Conservation (phyloP, 2,329 filamentous ascomycete species). For the Neopestalotiopsis sp. region DNA sequence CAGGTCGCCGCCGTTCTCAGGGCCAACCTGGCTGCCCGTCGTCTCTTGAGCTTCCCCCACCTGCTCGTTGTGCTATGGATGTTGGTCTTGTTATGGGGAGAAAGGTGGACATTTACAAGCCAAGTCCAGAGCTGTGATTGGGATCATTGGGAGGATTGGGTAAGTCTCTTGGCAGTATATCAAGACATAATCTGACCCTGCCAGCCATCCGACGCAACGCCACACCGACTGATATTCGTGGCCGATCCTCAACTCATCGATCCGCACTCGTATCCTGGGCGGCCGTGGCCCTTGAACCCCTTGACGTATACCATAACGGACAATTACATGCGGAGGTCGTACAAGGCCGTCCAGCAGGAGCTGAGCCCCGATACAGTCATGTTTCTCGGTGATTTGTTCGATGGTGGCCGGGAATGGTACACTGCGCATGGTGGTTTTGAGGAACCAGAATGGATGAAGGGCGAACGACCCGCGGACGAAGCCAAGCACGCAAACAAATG, state of each 20-base stretch:
- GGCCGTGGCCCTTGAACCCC: slow-evolving; percentile 64
- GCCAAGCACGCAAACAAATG: slow-evolving; percentile 65
- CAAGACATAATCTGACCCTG: slow-evolving; percentile 20
- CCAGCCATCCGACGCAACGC: slow-evolving; percentile 77
- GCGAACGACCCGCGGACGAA: slow-evolving; percentile 57
- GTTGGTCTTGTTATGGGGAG: slow-evolving; percentile 81
- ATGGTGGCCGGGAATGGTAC: slow-evolving; percentile 94
- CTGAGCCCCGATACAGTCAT: slow-evolving; percentile 87
- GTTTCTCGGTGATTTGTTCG: slow-evolving; percentile 93
- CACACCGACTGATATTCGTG: slow-evolving; percentile 84
- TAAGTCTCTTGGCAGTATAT: slow-evolving; percentile 47
- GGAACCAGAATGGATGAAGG: slow-evolving; percentile 64
- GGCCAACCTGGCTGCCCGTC: slow-evolving; percentile 54
- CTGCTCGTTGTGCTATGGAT: slow-evolving; percentile 77
- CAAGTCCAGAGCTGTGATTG: slow-evolving; percentile 78
- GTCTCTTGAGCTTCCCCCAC: slow-evolving; percentile 69
- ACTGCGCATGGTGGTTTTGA: slow-evolving; percentile 66
- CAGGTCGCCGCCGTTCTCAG: slow-evolving; percentile 39
- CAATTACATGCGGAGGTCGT: slow-evolving; percentile 85
- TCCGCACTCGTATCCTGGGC: slow-evolving; percentile 90
- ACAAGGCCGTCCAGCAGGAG: slow-evolving; percentile 75
- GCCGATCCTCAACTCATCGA: slow-evolving; percentile 93
- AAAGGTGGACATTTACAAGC: slow-evolving; percentile 77
- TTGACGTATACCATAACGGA: slow-evolving; percentile 73
- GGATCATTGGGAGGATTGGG: slow-evolving; percentile 93